Base-by-base conservation (phyloP, 164 flowering plant genomes). In the Piper longum region DNA sequence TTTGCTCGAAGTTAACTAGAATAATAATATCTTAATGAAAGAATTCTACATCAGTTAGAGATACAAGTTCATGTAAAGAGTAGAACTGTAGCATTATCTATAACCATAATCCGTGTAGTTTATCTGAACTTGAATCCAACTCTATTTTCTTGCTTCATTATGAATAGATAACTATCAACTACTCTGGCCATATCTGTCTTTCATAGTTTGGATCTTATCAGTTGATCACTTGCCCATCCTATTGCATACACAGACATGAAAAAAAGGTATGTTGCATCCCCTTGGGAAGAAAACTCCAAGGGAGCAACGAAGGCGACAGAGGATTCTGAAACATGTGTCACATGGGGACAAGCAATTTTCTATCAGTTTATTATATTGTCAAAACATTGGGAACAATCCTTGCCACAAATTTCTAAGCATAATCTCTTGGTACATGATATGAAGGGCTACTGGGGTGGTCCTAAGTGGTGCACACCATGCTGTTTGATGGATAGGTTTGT, bases 1-100 rank as follows among this genome's bases (percentile, higher is more conserved):
- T 81, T 81, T 65, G 74, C 51, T 17, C 69, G 67, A 57, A 61
- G 72, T 56, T 72, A 39, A 74, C 40, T 26, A 26, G 36, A 26
- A 26, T 26, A 26, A 26, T 26, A 26, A 26, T 26, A 26, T 26
- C 36, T 26, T 0, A 26, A 26, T 26, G 36, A 26, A 26, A 26
- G 36, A 26, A 26, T 26, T 26, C 36, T 26, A 26, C 36, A 26
- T 26, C 36, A 26, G 36, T 26, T 26, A 26, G 36, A 26, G 36
- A 26, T 26, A 26, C 36, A 26, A 26, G 36, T 26, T 26, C 36
- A 26, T 26, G 36, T 26, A 26, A 26, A 26, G 36, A 26, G 36
- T 26, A 26, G 36, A 26, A 26, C 36, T 26, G 36, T 26, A 26
- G 36, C 36, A 26, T 26, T 26, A 26, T 26, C 36, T 26, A 26